Conservation (phyloP, 805 yeast species). For the Starmera amethionina region DNA sequence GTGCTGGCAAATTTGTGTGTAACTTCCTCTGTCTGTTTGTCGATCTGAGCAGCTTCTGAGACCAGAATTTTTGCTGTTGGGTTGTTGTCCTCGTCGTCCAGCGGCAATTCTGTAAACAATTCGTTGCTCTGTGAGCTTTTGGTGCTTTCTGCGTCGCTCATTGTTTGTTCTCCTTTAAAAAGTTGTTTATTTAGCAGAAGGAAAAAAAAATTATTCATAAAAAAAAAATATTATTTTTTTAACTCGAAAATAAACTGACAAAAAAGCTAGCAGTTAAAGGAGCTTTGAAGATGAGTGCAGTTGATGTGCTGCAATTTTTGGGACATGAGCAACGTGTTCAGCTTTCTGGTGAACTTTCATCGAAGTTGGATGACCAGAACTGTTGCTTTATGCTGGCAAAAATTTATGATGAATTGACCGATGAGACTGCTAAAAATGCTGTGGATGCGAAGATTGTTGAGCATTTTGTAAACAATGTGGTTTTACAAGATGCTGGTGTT, state of each 20-base stretch:
- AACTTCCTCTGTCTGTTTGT: too few relatives aligned
- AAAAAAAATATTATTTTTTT: too few relatives aligned
- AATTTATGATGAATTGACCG: background rate
- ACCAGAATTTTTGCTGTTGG: too few relatives aligned
- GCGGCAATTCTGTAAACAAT: conserved; percentile 19
- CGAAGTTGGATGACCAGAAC: background rate
- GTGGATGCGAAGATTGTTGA: background rate
- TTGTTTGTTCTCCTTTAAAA: too few relatives aligned
- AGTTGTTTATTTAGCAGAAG: too few relatives aligned
- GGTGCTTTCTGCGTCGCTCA: too few relatives aligned
- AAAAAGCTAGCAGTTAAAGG: too few relatives aligned
- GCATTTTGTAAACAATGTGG: background rate
- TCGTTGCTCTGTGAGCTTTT: conserved; percentile 2
- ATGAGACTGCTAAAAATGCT: background rate
- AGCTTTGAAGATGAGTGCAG: too few relatives aligned
- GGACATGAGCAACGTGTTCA: background rate
- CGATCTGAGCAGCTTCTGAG: background rate
- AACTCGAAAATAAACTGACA: too few relatives aligned
- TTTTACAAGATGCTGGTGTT: too few relatives aligned
- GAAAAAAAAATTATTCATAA: too few relatives aligned
- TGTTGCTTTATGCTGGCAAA: background rate
- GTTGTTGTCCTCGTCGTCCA: conserved; percentile 10
- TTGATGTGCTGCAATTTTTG: background rate
- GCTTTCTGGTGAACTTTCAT: background rate
- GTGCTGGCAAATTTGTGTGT: background rate